Conservation (phyloP, 805 yeast genomes). For the Ogataea nonfermentans region DNA sequence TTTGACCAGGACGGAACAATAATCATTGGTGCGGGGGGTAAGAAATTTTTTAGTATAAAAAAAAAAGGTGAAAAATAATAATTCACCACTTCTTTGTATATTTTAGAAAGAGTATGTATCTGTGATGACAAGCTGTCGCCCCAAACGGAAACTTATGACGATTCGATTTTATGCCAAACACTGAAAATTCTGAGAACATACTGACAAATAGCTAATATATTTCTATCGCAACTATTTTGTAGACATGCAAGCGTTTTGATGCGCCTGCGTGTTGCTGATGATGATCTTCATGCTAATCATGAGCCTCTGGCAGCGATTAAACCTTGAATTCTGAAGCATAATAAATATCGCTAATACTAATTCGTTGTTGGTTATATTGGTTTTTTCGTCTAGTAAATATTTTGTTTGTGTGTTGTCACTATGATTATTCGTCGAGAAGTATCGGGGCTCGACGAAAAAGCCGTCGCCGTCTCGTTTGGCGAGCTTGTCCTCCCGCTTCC, state of each 20-base stretch:
- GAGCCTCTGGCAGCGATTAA: conserved; percentile 7
- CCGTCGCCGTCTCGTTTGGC: conserved; percentile 18
- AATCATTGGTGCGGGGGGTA: conserved; percentile 11
- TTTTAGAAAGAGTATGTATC: conserved; percentile 8
- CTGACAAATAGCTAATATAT: conserved; percentile 8
- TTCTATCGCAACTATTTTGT: not conserved
- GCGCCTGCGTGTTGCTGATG: conserved; percentile 4
- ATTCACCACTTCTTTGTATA: conserved; percentile 1
- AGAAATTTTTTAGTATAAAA: not conserved
- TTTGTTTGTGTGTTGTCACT: conserved; percentile 6
- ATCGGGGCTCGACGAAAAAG: conserved; percentile 1
- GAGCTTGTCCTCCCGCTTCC: conserved; percentile 46
- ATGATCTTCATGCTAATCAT: conserved; percentile 14
- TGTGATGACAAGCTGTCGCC: conserved; percentile 73
- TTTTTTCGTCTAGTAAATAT: not conserved
- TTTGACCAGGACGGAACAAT: conserved; percentile 8
- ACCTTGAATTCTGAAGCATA: conserved; percentile 8
- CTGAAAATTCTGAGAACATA: conserved; percentile 58
- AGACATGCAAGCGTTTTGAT: not conserved
- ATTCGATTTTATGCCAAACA: conserved; percentile 64
- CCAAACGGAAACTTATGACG: conserved; percentile 68
- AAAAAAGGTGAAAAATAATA: not conserved
- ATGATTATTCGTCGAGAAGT: conserved; percentile 10
- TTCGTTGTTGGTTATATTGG: not conserved
- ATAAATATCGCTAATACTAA: not conserved